phyloP scores from a whole-genome alignment of 257 asterid species.

The Voacanga thouarsii region DNA sequence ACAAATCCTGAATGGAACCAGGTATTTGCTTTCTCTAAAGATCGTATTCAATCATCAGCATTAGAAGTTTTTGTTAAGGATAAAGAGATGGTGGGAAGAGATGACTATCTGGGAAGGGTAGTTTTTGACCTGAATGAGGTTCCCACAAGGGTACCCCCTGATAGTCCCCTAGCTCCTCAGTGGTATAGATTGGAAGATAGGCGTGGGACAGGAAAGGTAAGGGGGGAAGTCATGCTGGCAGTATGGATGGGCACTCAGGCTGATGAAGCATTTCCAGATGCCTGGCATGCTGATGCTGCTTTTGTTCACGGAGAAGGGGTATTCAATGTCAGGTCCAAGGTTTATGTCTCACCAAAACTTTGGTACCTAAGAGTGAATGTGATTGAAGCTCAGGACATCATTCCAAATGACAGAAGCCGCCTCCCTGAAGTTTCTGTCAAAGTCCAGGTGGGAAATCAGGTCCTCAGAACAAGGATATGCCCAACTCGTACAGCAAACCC shows the following conservation, averaged over 20 bases:
- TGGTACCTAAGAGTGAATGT: slow-evolving; percentile 77
- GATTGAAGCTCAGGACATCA: slow-evolving; percentile 74
- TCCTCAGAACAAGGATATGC: slow-evolving; percentile 47
- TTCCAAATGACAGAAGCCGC: slow-evolving; percentile 43
- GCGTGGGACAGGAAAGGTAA: slow-evolving; percentile 41
- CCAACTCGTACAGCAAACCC: slow-evolving; percentile 57
- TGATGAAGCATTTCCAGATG: slow-evolving; percentile 71
- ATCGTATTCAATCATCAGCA: slow-evolving; percentile 55
- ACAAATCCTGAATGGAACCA: slow-evolving; percentile 75
- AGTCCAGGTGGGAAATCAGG: slow-evolving; percentile 61
- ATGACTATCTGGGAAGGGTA: slow-evolving; percentile 54
- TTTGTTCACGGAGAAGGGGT: slow-evolving; percentile 64
- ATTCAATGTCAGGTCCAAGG: slow-evolving; percentile 58
- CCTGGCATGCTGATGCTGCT: slow-evolving; percentile 84
- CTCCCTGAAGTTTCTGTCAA: slow-evolving; percentile 52
- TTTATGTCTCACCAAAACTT: slow-evolving; percentile 68
- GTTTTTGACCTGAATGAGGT: slow-evolving; percentile 64
- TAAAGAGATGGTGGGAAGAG: slow-evolving; percentile 56
- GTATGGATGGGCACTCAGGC: slow-evolving; percentile 87
- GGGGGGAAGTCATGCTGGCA: slow-evolving; percentile 68
- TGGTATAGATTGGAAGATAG: slow-evolving; percentile 69
- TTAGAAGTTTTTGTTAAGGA: slow-evolving; percentile 67
- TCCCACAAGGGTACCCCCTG: slow-evolving; percentile 73
- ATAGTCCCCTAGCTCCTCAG: slow-evolving; percentile 83
- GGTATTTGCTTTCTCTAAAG: slow-evolving; percentile 75